Evolutionary conservation across 2,329 filamentous ascomycete genomes (phyloP), one percentile per base, ranked within the genome.

Genomic region (Ophiostoma pallidulum): DNA sequence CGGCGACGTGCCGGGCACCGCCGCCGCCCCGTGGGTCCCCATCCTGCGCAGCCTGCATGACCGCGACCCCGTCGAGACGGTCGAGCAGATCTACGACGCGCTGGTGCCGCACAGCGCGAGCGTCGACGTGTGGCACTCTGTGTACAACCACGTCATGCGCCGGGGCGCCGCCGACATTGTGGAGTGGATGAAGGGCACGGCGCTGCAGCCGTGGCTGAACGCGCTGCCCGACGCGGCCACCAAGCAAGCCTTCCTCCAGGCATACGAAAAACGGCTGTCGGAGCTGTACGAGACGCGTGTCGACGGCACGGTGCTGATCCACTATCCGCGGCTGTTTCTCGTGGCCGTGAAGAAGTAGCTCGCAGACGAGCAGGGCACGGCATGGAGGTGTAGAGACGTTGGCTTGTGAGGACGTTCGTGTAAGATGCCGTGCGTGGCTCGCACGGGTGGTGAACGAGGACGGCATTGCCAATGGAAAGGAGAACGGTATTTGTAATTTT

Each of bases 141-240:
- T 61, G 35, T 81, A 81, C 52, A 62, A 70, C 22, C 77, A 80
- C 57, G 59, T 69, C 1, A 57, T 80, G 48, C 62, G 66, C 3
- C 66, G 64, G 19, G 66, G 64, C 19, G 73, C 73, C 18, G 52
- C 59, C 12, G 71, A 65, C 1, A 72, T 81, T 36, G 70, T 80
- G 6, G 75, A 79, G 58, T 81, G 77, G 77, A 71, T 80, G 3
- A 73, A 71, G 53, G 72, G 74, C 0, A 78, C 74, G 0, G 77
- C 75, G 0, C 57, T 81, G 53, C 65, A 68, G 53, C 77, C 77
- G 0, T 81, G 68, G 54, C 45, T 80, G 46, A 66, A 78, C 39
- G 62, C 66, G 4, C 62, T 80, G 32, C 54, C 58, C 0, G 58
- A 61, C 1, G 55, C 57, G 4, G 59, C 62, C 3, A 65, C 72